Evolutionary conservation across 2,329 filamentous ascomycete species (phyloP), one percentile per base, ranked within the genome.

Genomic region (Cladophialophora bantiana): DNA sequence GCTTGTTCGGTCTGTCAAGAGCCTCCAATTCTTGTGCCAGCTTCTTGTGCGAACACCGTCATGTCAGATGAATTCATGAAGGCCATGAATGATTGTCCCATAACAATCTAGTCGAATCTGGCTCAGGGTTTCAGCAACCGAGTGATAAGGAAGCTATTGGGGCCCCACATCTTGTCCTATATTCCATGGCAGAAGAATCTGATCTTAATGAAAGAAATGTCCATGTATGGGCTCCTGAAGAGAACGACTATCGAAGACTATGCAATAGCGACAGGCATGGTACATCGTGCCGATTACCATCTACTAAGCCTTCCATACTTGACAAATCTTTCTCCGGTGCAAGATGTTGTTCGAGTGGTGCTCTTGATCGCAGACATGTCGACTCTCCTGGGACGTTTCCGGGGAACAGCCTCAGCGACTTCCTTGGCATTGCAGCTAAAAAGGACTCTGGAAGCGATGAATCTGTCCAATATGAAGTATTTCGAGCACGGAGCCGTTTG

Each of bases 211-310:
- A 55, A 34, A 32, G 52, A 35, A n/a, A n/a, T 55, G 31, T 15
- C 31, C 34, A 55, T 13, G 20, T 18, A 9, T 32, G 31, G 52
- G n/a, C 9, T 7, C 31, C 15, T 34, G 52, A 34, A 6, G 15
- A 55, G 35, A 10, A 34, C 35, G 52, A 55, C 52, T 6, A 32
- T 55, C 15, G 52, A 55, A n/a, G 52, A 55, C 15, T 55, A 36
- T 15, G 52, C 26, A 15, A 55, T 36, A 31, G n/a, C 53, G 2
- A 35, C 53, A 18, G 35, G 53, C 26, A 56, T 56, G 53, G 53
- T 36, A 7, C 53, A 56, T 36, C 53, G 53, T 18, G 53, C 53
- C 34, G 53, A 56, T 32, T 56, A 56, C 18, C 53, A 56, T 56
- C 32, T 56, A 34, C 26, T 56, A 4, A 56, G 31, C 4, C 53